Conservation (phyloP, 345 rosid species). For the Salix arbutifolia region DNA sequence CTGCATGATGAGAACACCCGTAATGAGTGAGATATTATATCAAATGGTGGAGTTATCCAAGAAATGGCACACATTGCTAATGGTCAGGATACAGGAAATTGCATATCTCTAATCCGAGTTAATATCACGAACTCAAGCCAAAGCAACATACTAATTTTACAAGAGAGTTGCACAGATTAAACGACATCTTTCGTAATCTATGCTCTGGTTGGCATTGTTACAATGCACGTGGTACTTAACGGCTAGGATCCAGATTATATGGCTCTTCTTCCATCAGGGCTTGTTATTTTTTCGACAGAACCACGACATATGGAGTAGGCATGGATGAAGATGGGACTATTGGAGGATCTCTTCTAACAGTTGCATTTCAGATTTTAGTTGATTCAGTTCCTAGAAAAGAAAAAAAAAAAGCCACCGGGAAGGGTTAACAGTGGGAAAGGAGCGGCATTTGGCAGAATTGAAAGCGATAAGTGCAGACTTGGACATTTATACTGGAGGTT, state of each 20-base stretch:
- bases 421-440: no score
- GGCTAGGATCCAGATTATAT: constrained; percentile 51
- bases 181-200: constrained; percentile 42
- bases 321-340: constrained; percentile 14
- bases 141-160: constrained; percentile 50
- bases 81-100: constrained; percentile 76
- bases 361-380: constrained; percentile 75
- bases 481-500: no score
- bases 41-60: constrained; percentile 55
- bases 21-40: constrained; percentile 82
- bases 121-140: constrained; percentile 52
- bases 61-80: constrained; percentile 82
- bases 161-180: constrained; percentile 49
- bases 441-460: no score
- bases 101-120: constrained; percentile 70
- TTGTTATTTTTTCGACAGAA: constrained; percentile 68
- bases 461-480: no score
- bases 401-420: neutral
- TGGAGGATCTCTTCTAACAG: constrained; percentile 71
- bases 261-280: constrained; percentile 78
- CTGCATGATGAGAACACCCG: constrained; percentile 74
- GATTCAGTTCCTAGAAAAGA: constrained; percentile 73
- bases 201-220: no score
- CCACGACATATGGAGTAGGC: constrained; percentile 15
- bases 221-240: no score